A percentile compares a stretch with the other conserved stretches of the same genome.
Conservation (phyloP, 768 basidiomycete genomes). For the Lepiota venenata region DNA sequence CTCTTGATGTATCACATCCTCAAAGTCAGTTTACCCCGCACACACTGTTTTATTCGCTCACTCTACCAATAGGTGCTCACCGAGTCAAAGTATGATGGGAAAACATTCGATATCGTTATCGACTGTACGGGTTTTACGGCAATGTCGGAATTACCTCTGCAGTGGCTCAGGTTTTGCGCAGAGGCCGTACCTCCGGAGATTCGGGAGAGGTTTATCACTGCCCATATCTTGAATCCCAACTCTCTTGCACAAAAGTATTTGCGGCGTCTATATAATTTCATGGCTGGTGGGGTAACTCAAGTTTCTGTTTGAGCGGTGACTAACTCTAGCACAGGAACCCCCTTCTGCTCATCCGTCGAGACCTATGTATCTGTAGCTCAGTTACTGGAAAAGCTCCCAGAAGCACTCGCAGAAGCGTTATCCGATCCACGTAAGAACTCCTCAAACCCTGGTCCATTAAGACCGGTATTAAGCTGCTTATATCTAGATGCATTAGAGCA, state of each 20-base stretch:
- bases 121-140: conserved; percentile 80
- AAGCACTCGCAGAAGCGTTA: conserved; percentile 42
- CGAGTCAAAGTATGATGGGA: conserved; percentile 41
- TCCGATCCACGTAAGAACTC: conserved; percentile 51
- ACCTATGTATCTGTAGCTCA: conserved; percentile 64
- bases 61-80: conserved; percentile 43
- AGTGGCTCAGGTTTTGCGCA: conserved; percentile 76
- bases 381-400: conserved; percentile 53
- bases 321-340: conserved; percentile 37
- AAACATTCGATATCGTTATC: conserved; percentile 67
- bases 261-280: conserved; percentile 73
- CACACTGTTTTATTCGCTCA: not conserved
- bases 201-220: conserved; percentile 52
- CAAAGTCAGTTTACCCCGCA: conserved; percentile 41
- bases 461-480: not conserved
- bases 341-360: conserved; percentile 48
- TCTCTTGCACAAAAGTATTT: conserved; percentile 68
- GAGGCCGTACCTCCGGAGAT: conserved; percentile 74
- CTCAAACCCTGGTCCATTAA: not conserved
- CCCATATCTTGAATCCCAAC: conserved; percentile 76
- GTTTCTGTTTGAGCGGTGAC: not conserved
- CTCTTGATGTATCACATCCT: conserved; percentile 75
- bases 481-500: conserved; percentile 56
- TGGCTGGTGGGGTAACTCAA: conserved; percentile 33
- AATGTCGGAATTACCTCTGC: conserved; percentile 73